Evolutionary conservation across 2,329 filamentous ascomycete species (phyloP), one percentile per base, ranked within the genome.

Genomic region (Botrytis deweyae): DNA sequence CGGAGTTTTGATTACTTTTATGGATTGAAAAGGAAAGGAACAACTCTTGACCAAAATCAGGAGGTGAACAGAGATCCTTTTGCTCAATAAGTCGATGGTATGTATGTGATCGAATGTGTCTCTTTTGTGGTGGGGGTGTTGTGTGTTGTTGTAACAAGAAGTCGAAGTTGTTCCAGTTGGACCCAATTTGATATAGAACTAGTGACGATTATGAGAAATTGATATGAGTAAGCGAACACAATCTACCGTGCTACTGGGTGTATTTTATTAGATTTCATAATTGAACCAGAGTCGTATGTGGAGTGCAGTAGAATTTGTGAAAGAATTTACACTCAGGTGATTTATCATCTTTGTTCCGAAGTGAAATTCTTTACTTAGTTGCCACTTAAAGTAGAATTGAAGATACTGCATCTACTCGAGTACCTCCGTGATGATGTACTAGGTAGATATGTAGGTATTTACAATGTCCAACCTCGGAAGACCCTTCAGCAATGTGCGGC

Each of bases 121-220:
- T 38, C 16, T 38, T 42, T 55, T 55, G 46, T 58, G 38, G 49
- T 58, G 52, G 66, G 49, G 49, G n/a, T 16, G n/a, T 69, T 69
- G n/a, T 68, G 49, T 55, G 33, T 68, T 68, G 46, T 68, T 63
- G 61, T 16, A 63, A n/a, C n/a, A 42, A 63, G 18, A 67, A n/a
- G 38, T 61, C n/a, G 63, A 66, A 66, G 20, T 42, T 52, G 66
- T 58, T 69, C 29, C 14, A 29, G 25, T n/a, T 25, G 38, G 38
- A n/a, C 66, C 66, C 66, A 69, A 69, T 42, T 42, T 42, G 49
- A 59, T 69, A 69, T 69, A 38, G 40, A 67, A 36, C 18, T 36
- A 49, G 7, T 33, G 14, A 49, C 40, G 40, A 42, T 44, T 58
- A 29, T 58, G n/a, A 58, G 25, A 62, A 40, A 14, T 10, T 16